phyloP scores from a whole-genome alignment of 2,329 filamentous ascomycete genomes.

The Pseudogymnoascus sp. region DNA sequence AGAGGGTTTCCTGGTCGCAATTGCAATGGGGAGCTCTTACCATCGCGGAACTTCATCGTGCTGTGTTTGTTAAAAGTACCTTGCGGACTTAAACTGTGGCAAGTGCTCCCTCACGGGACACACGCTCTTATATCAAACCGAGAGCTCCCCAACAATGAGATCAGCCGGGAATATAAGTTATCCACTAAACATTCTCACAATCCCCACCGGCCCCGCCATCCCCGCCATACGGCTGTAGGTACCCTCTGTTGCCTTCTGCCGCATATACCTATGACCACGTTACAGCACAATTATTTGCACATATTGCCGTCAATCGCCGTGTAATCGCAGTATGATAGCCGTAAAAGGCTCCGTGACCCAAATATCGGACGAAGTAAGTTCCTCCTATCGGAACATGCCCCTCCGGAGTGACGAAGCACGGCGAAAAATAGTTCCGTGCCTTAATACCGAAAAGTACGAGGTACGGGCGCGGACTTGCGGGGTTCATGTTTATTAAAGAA shows the following conservation, averaged over 20 bases:
- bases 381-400: background rate
- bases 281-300: slow-evolving; percentile 4
- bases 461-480: background rate
- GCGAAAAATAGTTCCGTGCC: slow-evolving; percentile 6
- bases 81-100: background rate
- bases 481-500: background rate
- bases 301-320: background rate
- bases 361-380: slow-evolving; percentile 6
- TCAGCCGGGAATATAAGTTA: slow-evolving; percentile 1
- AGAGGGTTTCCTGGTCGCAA: background rate
- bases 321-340: background rate
- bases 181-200: slow-evolving; percentile 2
- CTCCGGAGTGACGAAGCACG: slow-evolving; percentile 1
- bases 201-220: slow-evolving; percentile 6
- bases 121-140: slow-evolving; percentile 4
- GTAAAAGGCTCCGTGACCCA: slow-evolving; percentile 4
- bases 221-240: background rate
- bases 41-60: slow-evolving; percentile 54
- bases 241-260: background rate
- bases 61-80: slow-evolving; percentile 5
- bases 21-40: slow-evolving; percentile 23
- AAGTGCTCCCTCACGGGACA: background rate
- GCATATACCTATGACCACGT: background rate
- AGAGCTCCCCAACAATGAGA: background rate
- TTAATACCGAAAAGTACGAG: background rate